These are phyloP conservation scores for Hortiboletus campestris DNA, from an alignment of 768 basidiomycete species.

Conservation along the genomic window DNA sequence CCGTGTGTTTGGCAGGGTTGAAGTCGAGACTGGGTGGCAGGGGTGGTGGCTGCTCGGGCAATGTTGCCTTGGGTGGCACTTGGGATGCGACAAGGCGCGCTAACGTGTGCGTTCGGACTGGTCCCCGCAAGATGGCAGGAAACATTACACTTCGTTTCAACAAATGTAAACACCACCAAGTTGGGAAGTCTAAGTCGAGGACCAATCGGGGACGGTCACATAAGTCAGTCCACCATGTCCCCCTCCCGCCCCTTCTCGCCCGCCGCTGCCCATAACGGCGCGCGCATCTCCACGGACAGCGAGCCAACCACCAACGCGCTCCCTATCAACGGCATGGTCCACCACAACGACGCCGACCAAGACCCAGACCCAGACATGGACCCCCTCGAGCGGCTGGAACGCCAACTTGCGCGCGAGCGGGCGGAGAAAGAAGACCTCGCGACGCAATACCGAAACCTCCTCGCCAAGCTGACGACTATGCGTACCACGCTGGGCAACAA, in stretches of 20 bases:
- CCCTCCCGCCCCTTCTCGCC: constrained; percentile 35
- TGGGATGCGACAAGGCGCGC: constrained; percentile 24
- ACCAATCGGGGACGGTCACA: constrained; percentile 3
- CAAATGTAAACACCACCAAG: too few relatives aligned
- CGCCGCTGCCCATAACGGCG: constrained; percentile 12
- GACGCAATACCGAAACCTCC: constrained; percentile 79
- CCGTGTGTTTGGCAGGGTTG: constrained; percentile 47
- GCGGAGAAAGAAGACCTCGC: constrained; percentile 90
- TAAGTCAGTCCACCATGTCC: constrained; percentile 13
- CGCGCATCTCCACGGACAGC: constrained; percentile 42
- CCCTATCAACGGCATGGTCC: constrained; percentile 35
- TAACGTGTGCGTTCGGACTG: constrained; percentile 18
- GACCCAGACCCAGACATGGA: constrained; percentile 46
- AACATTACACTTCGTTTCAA: too few relatives aligned
- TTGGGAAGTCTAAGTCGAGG: constrained; percentile 5
- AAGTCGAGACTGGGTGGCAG: constrained; percentile 59
- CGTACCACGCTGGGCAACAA: constrained; percentile 91
- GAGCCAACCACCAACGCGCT: constrained; percentile 35
- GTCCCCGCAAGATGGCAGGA: constrained; percentile 24
- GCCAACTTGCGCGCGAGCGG: constrained; percentile 69
- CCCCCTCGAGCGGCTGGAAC: constrained; percentile 58
- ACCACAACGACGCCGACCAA: constrained; percentile 38
- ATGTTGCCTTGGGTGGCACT: constrained; percentile 15
- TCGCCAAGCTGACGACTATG: constrained; percentile 91
- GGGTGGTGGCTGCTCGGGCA: constrained; percentile 4